Evolutionary conservation across 345 rosid species (phyloP).

Genomic region (Rhizophora apiculata): DNA sequence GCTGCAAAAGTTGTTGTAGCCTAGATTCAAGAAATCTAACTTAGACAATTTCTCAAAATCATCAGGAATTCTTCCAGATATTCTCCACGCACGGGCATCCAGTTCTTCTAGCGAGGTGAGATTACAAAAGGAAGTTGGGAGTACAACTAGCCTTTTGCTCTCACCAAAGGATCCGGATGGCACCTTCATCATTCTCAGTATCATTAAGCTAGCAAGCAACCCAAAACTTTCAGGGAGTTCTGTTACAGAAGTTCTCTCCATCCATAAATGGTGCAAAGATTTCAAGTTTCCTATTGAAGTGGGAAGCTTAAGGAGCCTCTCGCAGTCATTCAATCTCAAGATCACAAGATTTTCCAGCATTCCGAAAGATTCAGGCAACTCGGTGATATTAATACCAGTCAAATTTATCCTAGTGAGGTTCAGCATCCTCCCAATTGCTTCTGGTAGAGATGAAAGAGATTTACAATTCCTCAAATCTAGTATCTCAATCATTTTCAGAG

Average conservation of each 20-base stretch:
- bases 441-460: slow-evolving; percentile 30
- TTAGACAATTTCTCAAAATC: slow-evolving; percentile 44
- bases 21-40: slow-evolving; percentile 33
- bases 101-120: slow-evolving; percentile 37
- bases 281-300: slow-evolving; percentile 40
- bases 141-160: neutral
- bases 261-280: slow-evolving; percentile 32
- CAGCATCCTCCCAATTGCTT: slow-evolving; percentile 39
- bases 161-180: neutral
- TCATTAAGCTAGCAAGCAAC: slow-evolving; percentile 37
- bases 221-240: slow-evolving; percentile 44
- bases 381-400: slow-evolving; percentile 16
- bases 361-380: slow-evolving; percentile 52
- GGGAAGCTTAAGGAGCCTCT: slow-evolving; percentile 39
- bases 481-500: slow-evolving; percentile 38
- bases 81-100: slow-evolving; percentile 45
- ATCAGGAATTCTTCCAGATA: slow-evolving; percentile 44
- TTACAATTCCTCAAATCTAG: slow-evolving; percentile 24
- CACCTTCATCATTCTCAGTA: slow-evolving; percentile 40
- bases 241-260: slow-evolving; percentile 41
- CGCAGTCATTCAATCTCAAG: slow-evolving; percentile 33
- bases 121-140: slow-evolving; percentile 37
- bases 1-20: slow-evolving; percentile 36
- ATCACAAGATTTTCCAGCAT: slow-evolving; percentile 38
- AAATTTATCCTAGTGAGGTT: slow-evolving; percentile 32